Evolutionary conservation across 371 early-diverging fungal genomes (phyloP), one percentile per base, ranked within the genome.

Genomic region (Zychaea mexicana): DNA sequence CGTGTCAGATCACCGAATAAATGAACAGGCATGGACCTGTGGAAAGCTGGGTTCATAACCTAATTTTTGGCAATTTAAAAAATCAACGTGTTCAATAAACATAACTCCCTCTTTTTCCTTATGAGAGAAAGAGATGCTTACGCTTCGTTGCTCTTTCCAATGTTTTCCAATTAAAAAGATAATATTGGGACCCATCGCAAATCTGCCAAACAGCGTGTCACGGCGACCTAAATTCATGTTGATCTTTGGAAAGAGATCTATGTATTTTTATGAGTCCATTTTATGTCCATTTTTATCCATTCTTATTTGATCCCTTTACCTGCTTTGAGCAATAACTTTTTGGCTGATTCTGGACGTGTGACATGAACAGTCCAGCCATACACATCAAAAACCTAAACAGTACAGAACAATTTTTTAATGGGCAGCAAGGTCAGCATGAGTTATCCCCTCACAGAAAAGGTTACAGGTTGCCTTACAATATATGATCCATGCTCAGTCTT

Each of bases 1-100:
- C 36, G 13, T 1, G 73, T 57, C 17, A 62, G 33, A 1, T 64
- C 38, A 24, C 65, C 70, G 57, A 73, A 73, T 21, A 67, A 28
- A 22, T 73, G 47, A 8, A 73, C 60, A 32, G 73, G 73, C 65
- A 65, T 65, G 13, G 70, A 58, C 10, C 68, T 57, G 30, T 58
- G 68, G 55, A 73, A 73, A 1, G 68, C 68, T 15, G 73, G 73
- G 19, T 70, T 70, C 13, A 62, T 62, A 58, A 70, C 45, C 70
- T 67, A 55, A n/a, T 2, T 10, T 38, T 19, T 0, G 2, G 17
- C 6, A 24, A 12, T 26, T 1, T 10, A 31, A 33, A 28, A 28
- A 46, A 42, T 15, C 13, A 21, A 3, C 13, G 12, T 9, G 27
- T 36, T 3, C n/a, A 4, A 39, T n/a, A 26, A 15, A 19, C 42